Conservation (phyloP, 2,329 filamentous ascomycete species). For the Thielaviopsis euricoi region DNA sequence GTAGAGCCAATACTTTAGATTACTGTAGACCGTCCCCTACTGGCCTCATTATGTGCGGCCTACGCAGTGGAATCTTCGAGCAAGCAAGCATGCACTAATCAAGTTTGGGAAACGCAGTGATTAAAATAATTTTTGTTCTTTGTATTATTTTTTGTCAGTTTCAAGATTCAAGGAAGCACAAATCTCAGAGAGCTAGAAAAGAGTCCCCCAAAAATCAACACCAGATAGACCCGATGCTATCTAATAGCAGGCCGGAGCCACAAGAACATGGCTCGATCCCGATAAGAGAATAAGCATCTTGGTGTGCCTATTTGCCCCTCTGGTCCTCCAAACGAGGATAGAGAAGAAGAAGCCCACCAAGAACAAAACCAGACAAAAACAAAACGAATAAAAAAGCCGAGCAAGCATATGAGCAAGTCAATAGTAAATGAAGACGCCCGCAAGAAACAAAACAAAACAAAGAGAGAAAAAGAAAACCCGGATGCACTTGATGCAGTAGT, state of each 20-base stretch:
- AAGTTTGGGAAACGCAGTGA: too few relatives aligned
- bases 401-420: too few relatives aligned
- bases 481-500: slow-evolving; percentile 1
- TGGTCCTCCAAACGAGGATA: not conserved
- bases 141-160: not conserved
- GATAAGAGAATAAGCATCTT: not conserved
- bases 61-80: too few relatives aligned
- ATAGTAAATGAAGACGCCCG: not conserved
- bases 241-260: not conserved
- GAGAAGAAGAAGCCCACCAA: not conserved
- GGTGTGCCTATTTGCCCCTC: not conserved
- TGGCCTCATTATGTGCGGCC: too few relatives aligned
- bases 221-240: not conserved
- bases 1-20: too few relatives aligned
- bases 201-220: not conserved
- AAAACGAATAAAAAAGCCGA: not conserved
- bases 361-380: not conserved
- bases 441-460: slow-evolving; percentile 2
- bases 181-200: not conserved
- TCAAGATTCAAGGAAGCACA: not conserved
- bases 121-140: not conserved
- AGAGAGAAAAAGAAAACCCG: slow-evolving; percentile 14
- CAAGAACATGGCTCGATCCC: not conserved
- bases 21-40: too few relatives aligned
- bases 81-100: too few relatives aligned